phyloP scores from a whole-genome alignment of 306 rosid genomes.

The Crotalaria pallida region DNA sequence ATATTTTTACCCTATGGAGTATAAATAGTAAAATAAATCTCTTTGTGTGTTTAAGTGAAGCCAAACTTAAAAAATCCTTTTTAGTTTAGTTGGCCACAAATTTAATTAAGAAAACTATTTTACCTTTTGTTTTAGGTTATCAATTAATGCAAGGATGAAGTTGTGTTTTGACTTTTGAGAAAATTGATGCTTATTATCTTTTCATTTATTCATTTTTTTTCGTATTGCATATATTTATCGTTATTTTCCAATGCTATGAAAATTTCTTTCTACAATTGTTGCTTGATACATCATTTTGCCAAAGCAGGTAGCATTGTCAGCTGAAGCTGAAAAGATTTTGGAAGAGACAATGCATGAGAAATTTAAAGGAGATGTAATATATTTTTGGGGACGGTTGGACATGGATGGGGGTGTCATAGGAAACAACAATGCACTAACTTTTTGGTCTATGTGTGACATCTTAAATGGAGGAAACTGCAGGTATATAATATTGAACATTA shows the following conservation, averaged over 20 bases:
- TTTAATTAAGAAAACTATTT: background rate
- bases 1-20: background rate
- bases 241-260: background rate
- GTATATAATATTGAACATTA: constrained; percentile 32
- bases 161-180: constrained; percentile 15
- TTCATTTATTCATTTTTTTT: background rate
- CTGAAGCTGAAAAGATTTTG: constrained; percentile 64
- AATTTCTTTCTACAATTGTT: background rate
- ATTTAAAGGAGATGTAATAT: constrained; percentile 65
- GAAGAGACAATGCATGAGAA: constrained; percentile 58
- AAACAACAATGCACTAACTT: constrained; percentile 55
- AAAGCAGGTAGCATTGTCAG: constrained; percentile 65
- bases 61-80: background rate
- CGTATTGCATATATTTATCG: background rate
- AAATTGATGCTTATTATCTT: constrained; percentile 12
- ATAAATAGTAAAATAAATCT: background rate
- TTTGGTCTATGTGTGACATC: constrained; percentile 94
- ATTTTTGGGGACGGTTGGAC: constrained; percentile 83
- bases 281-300: constrained; percentile 27
- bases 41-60: background rate
- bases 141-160: background rate
- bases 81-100: background rate
- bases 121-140: constrained; percentile 3
- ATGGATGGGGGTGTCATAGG: constrained; percentile 40
- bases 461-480: constrained; percentile 92